A percentile compares a stretch with the other conserved stretches of the same genome.
Conservation (phyloP, 2,329 filamentous ascomycete species). For the Dichotomopilus funicola region DNA sequence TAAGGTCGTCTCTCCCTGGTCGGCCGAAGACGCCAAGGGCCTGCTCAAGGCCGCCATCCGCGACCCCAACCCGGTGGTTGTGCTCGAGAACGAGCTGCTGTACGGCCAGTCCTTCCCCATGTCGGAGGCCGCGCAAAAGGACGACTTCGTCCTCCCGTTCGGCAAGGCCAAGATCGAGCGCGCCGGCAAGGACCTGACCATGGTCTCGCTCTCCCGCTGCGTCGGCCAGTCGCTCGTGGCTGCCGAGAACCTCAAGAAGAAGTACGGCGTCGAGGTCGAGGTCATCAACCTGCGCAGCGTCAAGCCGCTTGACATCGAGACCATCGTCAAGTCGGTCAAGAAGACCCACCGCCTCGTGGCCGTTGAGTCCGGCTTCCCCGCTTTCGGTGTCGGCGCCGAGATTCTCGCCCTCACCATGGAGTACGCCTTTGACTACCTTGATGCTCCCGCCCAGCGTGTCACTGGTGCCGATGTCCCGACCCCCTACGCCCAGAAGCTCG, state of each 20-base stretch:
- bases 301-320: conserved; percentile 92
- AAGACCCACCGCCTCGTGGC: conserved; percentile 90
- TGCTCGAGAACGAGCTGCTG: conserved; percentile 82
- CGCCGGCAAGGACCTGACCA: conserved; percentile 88
- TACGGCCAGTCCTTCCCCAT: conserved; percentile 95
- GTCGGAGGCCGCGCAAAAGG: conserved; percentile 92
- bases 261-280: conserved; percentile 92
- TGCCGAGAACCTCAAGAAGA: conserved; percentile 87
- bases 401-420: conserved; percentile 94
- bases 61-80: conserved; percentile 93
- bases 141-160: conserved; percentile 94
- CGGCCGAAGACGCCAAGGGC: conserved; percentile 96
- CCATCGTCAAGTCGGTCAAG: conserved; percentile 96
- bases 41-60: conserved; percentile 95
- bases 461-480: conserved; percentile 97
- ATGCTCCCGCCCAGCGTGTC: conserved; percentile 86
- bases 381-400: conserved; percentile 87
- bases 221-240: conserved; percentile 87
- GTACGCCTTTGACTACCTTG: conserved; percentile 96
- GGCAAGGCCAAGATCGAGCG: conserved; percentile 99
- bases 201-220: conserved; percentile 89
- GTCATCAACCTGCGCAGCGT: conserved; percentile 97
- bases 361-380: conserved; percentile 93
- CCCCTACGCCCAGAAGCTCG: conserved; percentile 85
- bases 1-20: conserved; percentile 96